A percentile compares a stretch with the other conserved stretches of the same genome.
These are phyloP conservation scores for Xylona heveae DNA, from an alignment of 495 filamentous ascomycete species.

Conservation along the genomic window DNA sequence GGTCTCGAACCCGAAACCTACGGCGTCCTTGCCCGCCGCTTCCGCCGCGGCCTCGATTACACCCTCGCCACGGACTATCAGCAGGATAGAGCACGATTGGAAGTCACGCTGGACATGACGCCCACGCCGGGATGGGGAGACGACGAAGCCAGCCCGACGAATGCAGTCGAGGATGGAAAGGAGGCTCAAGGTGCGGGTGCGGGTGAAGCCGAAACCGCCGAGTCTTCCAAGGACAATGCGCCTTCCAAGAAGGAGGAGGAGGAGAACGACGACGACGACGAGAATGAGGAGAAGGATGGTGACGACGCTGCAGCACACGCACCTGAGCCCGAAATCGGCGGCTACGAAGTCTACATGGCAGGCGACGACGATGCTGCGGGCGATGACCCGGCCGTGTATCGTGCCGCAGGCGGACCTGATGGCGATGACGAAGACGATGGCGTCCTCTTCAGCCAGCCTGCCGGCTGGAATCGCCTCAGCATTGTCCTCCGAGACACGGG, in stretches of 20 bases:
- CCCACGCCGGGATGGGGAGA: constrained; percentile 68
- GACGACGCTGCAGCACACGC: constrained; percentile 6
- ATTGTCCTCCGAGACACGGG: constrained; percentile 77
- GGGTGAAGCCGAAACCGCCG: constrained; percentile 1
- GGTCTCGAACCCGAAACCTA: constrained; percentile 40
- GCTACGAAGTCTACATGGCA: constrained; percentile 85
- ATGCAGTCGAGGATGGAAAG: constrained; percentile 19
- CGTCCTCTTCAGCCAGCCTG: constrained; percentile 72
- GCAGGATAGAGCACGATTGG: constrained; percentile 41
- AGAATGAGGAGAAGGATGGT: constrained; percentile 2
- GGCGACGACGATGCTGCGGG: constrained; percentile 53
- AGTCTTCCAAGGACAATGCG: not conserved
- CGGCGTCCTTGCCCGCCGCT: constrained; percentile 57
- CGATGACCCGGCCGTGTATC: constrained; percentile 74
- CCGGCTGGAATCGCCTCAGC: constrained; percentile 73
- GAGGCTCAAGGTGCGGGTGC: constrained; percentile 14
- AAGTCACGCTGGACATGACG: constrained; percentile 67
- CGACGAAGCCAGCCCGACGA: constrained; percentile 34
- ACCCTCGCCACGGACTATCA: constrained; percentile 73
- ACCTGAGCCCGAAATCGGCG: constrained; percentile 43
- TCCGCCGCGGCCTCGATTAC: constrained; percentile 75
- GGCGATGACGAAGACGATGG: constrained; percentile 70
- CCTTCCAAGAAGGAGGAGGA: constrained; percentile 6
- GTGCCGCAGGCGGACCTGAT: constrained; percentile 22
- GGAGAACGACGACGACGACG: constrained; percentile 2